These are phyloP conservation scores for Penicillium flavigenum DNA, from an alignment of 495 filamentous ascomycete genomes.

Conservation along the genomic window DNA sequence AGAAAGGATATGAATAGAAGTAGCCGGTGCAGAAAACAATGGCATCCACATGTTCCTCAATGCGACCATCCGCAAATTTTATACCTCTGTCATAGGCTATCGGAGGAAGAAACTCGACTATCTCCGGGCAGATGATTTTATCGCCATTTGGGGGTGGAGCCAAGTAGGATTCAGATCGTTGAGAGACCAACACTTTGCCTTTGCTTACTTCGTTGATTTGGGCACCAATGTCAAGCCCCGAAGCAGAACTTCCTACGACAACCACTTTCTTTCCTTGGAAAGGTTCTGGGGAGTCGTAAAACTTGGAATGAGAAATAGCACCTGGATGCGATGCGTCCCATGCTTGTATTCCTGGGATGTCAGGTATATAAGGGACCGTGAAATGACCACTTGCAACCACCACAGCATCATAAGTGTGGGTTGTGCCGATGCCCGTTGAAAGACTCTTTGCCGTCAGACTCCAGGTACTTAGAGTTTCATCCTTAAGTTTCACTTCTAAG, in stretches of 20 bases:
- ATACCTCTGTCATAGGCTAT: slow-evolving; percentile 43
- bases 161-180: slow-evolving; percentile 45
- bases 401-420: slow-evolving; percentile 64
- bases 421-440: slow-evolving; percentile 33
- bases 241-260: slow-evolving; percentile 75
- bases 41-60: slow-evolving; percentile 51
- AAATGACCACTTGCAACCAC: slow-evolving; percentile 86
- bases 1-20: slow-evolving; percentile 55
- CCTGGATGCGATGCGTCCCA: slow-evolving; percentile 62
- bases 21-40: slow-evolving; percentile 63
- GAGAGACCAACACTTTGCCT: slow-evolving; percentile 54
- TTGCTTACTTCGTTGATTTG: slow-evolving; percentile 62
- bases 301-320: slow-evolving; percentile 76
- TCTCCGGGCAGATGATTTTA: slow-evolving; percentile 58
- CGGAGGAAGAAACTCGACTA: slow-evolving; percentile 55
- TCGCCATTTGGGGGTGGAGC: slow-evolving; percentile 26
- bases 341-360: slow-evolving; percentile 54
- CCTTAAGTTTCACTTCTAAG: slow-evolving; percentile 41
- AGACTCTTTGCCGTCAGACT: slow-evolving; percentile 54
- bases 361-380: slow-evolving; percentile 67
- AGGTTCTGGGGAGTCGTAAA: slow-evolving; percentile 61
- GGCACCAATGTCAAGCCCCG: slow-evolving; percentile 74
- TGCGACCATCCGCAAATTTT: slow-evolving; percentile 50
- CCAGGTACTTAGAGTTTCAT: slow-evolving; percentile 43
- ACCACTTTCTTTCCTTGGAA: slow-evolving; percentile 67